Percentiles rank a stretch among this genome's conserved stretches.
Conservation (phyloP, 2,329 filamentous ascomycete species). For the Ophiostoma triangulosporum region DNA sequence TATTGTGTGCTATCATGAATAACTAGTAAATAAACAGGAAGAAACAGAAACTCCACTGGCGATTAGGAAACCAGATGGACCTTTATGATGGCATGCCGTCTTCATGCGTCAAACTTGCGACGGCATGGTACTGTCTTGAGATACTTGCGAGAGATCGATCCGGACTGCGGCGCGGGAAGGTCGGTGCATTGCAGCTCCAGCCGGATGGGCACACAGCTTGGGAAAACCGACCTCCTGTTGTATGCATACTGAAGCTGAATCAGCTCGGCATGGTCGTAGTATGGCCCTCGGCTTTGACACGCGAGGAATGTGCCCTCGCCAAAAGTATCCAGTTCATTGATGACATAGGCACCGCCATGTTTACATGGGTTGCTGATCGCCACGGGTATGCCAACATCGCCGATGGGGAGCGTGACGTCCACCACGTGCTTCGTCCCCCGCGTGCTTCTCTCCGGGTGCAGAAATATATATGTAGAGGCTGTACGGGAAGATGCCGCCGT, state of each 20-base stretch:
- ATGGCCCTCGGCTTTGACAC: conserved; percentile 29
- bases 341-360: conserved; percentile 24
- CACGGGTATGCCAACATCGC: conserved; percentile 14
- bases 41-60: background rate
- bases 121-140: conserved; percentile 27
- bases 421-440: too few species aligned
- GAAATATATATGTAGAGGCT: conserved; percentile 25
- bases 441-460: background rate
- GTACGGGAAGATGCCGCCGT: conserved; percentile 26
- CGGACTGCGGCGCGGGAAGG: conserved; percentile 18
- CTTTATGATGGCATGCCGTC: too few species aligned
- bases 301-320: conserved; percentile 24
- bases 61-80: background rate
- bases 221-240: conserved; percentile 21
- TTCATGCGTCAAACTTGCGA: conserved; percentile 9
- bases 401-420: conserved; percentile 11
- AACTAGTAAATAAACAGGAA: background rate
- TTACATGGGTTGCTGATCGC: conserved; percentile 12
- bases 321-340: conserved; percentile 10
- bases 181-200: conserved; percentile 31
- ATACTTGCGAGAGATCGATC: conserved; percentile 26
- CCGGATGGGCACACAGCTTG: conserved; percentile 28
- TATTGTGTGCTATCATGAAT: background rate
- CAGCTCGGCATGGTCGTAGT: conserved; percentile 21
- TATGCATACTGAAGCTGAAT: conserved; percentile 27